A percentile compares a stretch with the other conserved stretches of the same genome.
Evolutionary conservation across 2,329 filamentous ascomycete species (phyloP).

Genomic region (Clathrospora elynae): DNA sequence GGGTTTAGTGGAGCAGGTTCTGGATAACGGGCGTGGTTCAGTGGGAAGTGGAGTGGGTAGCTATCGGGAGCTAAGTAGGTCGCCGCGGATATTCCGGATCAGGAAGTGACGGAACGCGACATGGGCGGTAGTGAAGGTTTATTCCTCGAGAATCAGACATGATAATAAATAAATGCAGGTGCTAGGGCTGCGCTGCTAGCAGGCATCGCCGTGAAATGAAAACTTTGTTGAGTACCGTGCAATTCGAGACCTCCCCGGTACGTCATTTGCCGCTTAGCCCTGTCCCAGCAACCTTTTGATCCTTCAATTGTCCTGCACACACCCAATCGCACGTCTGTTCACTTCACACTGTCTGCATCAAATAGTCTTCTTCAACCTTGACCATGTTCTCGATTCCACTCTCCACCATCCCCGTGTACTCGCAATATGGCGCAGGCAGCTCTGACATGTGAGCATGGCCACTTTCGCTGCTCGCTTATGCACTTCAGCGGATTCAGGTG

Average conservation of each 20-base stretch:
- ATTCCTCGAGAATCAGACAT: not conserved
- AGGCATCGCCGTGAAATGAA: slow-evolving; percentile 10
- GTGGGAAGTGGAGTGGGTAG: slow-evolving; percentile 4
- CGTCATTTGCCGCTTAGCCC: slow-evolving; percentile 19
- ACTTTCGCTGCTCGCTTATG: slow-evolving; percentile 20
- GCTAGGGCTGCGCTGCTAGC: slow-evolving; percentile 17
- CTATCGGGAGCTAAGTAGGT: slow-evolving; percentile 8
- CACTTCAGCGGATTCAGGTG: slow-evolving; percentile 5
- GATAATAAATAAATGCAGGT: not conserved
- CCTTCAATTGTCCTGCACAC: too few relatives aligned
- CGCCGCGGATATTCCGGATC: slow-evolving; percentile 3
- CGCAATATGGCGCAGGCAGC: slow-evolving; percentile 19
- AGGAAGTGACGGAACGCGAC: not conserved
- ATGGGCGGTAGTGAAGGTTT: slow-evolving; percentile 2
- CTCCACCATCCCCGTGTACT: not conserved
- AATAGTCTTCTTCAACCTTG: not conserved
- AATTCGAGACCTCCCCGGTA: slow-evolving; percentile 15
- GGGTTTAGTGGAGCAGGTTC: not conserved
- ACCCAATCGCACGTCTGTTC: too few relatives aligned
- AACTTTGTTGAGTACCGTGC: slow-evolving; percentile 12
- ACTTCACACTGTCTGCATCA: not conserved
- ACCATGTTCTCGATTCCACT: not conserved
- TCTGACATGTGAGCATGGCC: slow-evolving; percentile 9
- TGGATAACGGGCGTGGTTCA: slow-evolving; percentile 1
- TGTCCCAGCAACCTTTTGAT: slow-evolving; percentile 3